Percentiles rank a stretch among this genome's conserved stretches.
phyloP scores from a whole-genome alignment of 495 filamentous ascomycete genomes.

The Lasiosphaeris hirsuta region DNA sequence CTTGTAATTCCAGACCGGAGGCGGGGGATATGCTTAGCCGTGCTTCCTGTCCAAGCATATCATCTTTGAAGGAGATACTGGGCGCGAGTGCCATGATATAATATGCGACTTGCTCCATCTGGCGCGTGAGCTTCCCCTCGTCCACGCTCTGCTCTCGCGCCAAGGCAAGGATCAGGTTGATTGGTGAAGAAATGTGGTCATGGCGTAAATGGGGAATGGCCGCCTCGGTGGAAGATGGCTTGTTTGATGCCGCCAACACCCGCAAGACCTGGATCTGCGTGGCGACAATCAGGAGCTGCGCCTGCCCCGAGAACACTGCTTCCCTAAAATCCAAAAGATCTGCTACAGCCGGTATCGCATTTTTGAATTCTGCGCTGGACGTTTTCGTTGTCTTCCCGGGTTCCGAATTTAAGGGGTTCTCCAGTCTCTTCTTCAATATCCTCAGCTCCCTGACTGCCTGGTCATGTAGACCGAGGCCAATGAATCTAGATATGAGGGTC shows the following conservation, averaged over 20 bases:
- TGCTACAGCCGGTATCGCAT: constrained; percentile 46
- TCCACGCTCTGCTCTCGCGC: constrained; percentile 45
- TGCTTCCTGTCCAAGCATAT: constrained; percentile 43
- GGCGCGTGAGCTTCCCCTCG: constrained; percentile 59
- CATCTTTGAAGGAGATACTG: constrained; percentile 51
- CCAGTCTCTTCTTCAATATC: constrained; percentile 62
- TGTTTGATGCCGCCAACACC: constrained; percentile 47
- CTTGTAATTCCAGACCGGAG: constrained; percentile 60
- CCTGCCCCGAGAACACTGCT: constrained; percentile 34
- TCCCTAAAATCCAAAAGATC: constrained; percentile 61
- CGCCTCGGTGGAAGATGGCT: constrained; percentile 50
- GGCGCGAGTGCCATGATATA: constrained; percentile 62
- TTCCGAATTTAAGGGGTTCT: constrained; percentile 32
- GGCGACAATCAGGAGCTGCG: constrained; percentile 47
- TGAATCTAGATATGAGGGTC: constrained; percentile 66
- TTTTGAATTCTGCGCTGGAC: constrained; percentile 29
- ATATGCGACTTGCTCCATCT: constrained; percentile 69
- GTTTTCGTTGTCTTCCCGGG: constrained; percentile 26
- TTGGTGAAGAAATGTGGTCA: constrained; percentile 58
- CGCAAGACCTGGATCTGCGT: constrained; percentile 53
- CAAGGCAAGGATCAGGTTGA: constrained; percentile 55
- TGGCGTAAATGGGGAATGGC: constrained; percentile 41
- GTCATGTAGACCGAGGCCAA: constrained; percentile 69
- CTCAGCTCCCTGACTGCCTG: constrained; percentile 75
- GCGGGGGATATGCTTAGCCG: constrained; percentile 56